Percentiles rank a stretch among this genome's conserved stretches.
These are phyloP conservation scores for Dactylis glomerata DNA, from an alignment of 176 grass and related monocot species.

Conservation along the genomic window DNA sequence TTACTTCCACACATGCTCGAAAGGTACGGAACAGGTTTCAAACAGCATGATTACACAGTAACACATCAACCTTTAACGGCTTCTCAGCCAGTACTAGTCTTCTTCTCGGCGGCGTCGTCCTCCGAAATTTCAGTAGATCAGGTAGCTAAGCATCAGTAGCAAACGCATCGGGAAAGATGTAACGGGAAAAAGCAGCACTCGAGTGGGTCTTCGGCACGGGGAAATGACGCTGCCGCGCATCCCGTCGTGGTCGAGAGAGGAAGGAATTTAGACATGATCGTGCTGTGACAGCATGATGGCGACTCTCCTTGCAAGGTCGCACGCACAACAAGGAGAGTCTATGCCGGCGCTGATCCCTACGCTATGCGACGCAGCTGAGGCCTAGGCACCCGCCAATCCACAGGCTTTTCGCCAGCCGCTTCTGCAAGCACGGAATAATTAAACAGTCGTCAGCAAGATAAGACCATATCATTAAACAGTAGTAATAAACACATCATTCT, in stretches of 20 bases:
- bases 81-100: background rate
- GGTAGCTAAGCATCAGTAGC: background rate
- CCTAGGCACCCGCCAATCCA: conserved; percentile 33
- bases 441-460: background rate
- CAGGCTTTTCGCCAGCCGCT: conserved; percentile 14
- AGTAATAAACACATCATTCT: background rate
- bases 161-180: background rate
- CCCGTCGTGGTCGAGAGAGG: background rate
- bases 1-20: background rate
- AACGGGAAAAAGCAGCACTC: background rate
- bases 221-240: conserved; percentile 20
- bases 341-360: conserved; percentile 26
- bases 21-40: background rate
- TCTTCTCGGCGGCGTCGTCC: background rate
- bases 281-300: conserved; percentile 29
- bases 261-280: background rate
- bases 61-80: conserved; percentile 9
- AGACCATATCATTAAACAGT: background rate
- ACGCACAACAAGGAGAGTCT: conserved; percentile 19
- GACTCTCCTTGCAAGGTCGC: background rate
- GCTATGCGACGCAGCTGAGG: conserved; percentile 15
- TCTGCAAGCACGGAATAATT: conserved; percentile 19
- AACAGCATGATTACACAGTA: background rate
- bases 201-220: too few species aligned
- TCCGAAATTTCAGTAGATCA: background rate